Evolutionary conservation across 2,329 filamentous ascomycete species (phyloP), one percentile per base, ranked within the genome.

Genomic region (Clonostachys rhizophaga): DNA sequence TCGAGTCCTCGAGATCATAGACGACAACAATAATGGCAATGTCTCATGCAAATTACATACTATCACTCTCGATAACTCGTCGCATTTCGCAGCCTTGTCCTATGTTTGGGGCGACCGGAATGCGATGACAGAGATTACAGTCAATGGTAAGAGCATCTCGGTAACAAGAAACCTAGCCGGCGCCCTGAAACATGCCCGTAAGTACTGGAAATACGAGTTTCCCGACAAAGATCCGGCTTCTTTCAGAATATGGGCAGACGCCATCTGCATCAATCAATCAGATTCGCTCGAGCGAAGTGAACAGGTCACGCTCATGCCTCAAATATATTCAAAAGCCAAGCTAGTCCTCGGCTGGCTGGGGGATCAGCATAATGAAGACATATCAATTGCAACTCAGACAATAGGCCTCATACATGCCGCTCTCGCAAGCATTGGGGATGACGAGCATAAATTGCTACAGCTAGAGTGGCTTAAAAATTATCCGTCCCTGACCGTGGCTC

Each of bases 341-440:
- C 56, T 54, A 17, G 57, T 66, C 8, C 47, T 67, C 33, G 62
- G 67, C 39, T 69, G 66, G 66, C 50, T 68, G n/a, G 66, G 65
- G 7, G 36, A 39, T 11, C 36, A 39, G 17, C 14, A 39, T n/a
- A 18, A 8, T 4, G 36, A 14, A 7, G 36, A n/a, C 36, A 5
- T 18, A 11, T 11, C 24, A 30, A 30, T 30, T 30, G 24, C 24
- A 30, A 30, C 24, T 30, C 24, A 10, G 24, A 30, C 24, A 10
- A 4, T 30, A 30, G 24, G 24, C 24, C 24, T 30, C 24, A 30
- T 30, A 4, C 24, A 30, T 30, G 24, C 8, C 24, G 24, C 24
- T 30, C 24, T 30, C 3, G 24, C 24, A 30, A 30, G 24, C 24
- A 8, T 30, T 30, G 8, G 24, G 24, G 24, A 30, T 30, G 24